These are phyloP conservation scores for Pseudodiploospora longispora DNA, from an alignment of 2,329 filamentous ascomycete genomes.

Conservation along the genomic window DNA sequence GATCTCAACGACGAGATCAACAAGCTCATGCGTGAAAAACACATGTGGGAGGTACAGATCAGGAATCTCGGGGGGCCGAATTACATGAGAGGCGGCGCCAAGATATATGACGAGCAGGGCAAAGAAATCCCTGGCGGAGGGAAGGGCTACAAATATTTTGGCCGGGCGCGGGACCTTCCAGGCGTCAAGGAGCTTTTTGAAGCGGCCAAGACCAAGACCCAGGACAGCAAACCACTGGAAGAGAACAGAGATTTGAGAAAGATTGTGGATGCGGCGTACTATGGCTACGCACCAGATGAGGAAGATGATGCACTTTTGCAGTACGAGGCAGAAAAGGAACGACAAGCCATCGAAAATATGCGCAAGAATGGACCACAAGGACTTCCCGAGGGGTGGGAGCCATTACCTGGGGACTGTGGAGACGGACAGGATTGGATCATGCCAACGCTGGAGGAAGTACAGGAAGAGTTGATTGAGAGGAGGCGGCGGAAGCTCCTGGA, in stretches of 20 bases:
- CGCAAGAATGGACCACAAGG: conserved; percentile 47
- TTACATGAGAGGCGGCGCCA: conserved; percentile 72
- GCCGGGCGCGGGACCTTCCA: conserved; percentile 78
- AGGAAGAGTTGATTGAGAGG: conserved; percentile 83
- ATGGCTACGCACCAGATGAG: conserved; percentile 88
- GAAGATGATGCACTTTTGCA: conserved; percentile 74
- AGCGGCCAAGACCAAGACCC: conserved; percentile 54
- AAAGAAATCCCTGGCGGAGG: conserved; percentile 65
- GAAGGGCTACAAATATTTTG: conserved; percentile 92
- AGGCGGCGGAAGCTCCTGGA: conserved; percentile 76
- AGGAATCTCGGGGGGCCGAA: conserved; percentile 93
- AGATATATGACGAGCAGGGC: conserved; percentile 66
- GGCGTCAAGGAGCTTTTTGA: conserved; percentile 97
- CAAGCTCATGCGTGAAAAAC: conserved; percentile 97
- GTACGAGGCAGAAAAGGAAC: conserved; percentile 79
- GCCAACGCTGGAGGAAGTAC: conserved; percentile 85
- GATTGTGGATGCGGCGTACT: conserved; percentile 88
- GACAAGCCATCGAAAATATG: conserved; percentile 66
- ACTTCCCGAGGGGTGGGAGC: conserved; percentile 66
- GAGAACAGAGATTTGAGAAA: conserved; percentile 61
- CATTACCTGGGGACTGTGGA: conserved; percentile 77
- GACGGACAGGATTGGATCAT: conserved; percentile 77
- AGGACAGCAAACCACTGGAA: conserved; percentile 56
- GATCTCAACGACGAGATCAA: conserved; percentile 99
- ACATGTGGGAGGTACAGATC: conserved; percentile 98